Evolutionary conservation across 2,329 filamentous ascomycete species (phyloP), one percentile per base, ranked within the genome.

Genomic region (Chaetoscypha palmicola): DNA sequence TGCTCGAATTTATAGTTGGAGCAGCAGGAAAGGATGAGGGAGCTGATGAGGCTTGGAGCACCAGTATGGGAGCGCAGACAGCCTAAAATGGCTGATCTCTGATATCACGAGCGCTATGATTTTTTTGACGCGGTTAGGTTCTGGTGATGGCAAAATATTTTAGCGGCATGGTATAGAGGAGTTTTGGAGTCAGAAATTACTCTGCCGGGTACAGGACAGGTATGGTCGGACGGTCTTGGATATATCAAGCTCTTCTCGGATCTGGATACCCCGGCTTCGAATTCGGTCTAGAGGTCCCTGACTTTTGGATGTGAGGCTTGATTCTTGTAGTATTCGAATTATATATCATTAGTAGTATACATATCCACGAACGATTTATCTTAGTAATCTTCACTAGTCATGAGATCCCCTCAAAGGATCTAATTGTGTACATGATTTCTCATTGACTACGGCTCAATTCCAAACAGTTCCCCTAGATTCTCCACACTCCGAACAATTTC

Each of bases 1-100:
- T 67, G 11, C 52, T 67, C 26, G 63, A 66, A 45, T 64, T 67
- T 48, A 62, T 67, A 43, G 62, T 66, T 10, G 64, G 64, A 4
- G 58, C 58, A 10, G 64, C 62, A n/a, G 64, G 64, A n/a, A 61
- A 60, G 33, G 64, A 67, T 47, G 63, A 65, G 36, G 59, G 61
- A 22, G 63, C 60, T 28, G 64, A 66, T 51, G 59, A 62, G 42
- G 60, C 55, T 22, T 63, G 61, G 60, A 58, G 56, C 43, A 48
- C 48, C 5, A 54, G 47, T 26, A 48, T 54, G 41, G 52, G 53
- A n/a, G n/a, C n/a, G 28, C 51, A 53, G 47, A 34, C 30, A n/a
- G 11, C 30, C 23, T 41, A 31, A 41, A 28, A 12, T 28, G 7
- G 7, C 34, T 21, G 23, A 17, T 34, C n/a, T 4, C 11, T 12